These are phyloP conservation scores for Neofusicoccum laricinum DNA, from an alignment of 2,329 filamentous ascomycete species.

Conservation along the genomic window DNA sequence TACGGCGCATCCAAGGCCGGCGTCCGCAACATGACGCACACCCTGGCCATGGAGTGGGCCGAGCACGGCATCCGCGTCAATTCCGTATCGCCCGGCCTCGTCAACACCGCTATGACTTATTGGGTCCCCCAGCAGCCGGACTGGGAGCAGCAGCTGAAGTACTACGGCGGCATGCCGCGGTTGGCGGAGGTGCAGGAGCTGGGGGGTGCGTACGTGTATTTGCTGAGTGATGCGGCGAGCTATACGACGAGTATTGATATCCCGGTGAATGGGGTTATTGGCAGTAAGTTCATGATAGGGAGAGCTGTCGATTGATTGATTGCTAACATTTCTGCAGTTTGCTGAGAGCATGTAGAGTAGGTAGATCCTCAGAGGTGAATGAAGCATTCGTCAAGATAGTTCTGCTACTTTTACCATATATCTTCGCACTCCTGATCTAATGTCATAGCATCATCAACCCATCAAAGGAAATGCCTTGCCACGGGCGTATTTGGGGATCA, in stretches of 20 bases:
- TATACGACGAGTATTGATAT: conserved; percentile 54
- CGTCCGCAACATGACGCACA: conserved; percentile 40
- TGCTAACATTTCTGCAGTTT: neutral
- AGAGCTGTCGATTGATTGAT: neutral
- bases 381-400: too few species aligned
- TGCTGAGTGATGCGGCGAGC: conserved; percentile 52
- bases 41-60: conserved; percentile 40
- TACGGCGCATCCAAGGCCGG: conserved; percentile 48
- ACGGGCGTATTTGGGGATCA: too few species aligned
- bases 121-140: conserved; percentile 52
- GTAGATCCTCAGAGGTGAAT: too few species aligned
- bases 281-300: conserved; percentile 3
- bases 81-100: conserved; percentile 34
- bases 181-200: conserved; percentile 54
- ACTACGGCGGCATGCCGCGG: conserved; percentile 57
- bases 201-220: conserved; percentile 56
- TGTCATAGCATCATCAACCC: too few species aligned
- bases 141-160: conserved; percentile 57
- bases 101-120: conserved; percentile 41
- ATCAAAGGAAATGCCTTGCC: too few species aligned
- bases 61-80: conserved; percentile 39
- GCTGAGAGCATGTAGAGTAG: neutral
- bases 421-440: too few species aligned
- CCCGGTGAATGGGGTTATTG: conserved; percentile 39
- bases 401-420: too few species aligned